Conservation (phyloP, 352 stramenopile genomes). For the Globisporangium alternatum region DNA sequence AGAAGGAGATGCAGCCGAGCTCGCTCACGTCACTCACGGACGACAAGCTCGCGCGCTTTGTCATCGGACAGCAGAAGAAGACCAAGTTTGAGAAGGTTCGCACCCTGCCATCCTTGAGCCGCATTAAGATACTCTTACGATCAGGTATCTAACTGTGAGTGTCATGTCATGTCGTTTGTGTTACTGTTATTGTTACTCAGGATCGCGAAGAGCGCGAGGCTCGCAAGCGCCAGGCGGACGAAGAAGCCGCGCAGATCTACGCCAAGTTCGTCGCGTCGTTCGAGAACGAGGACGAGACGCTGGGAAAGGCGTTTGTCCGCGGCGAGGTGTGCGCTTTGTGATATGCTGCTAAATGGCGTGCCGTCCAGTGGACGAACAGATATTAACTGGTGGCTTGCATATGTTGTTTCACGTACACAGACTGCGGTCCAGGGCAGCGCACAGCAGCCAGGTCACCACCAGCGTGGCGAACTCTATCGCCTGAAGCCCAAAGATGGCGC, state of each 20-base stretch:
- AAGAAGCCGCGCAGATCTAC: constrained; percentile 86
- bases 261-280: constrained; percentile 90
- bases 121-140: background rate
- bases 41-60: constrained; percentile 77
- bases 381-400: background rate
- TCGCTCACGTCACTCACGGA: constrained; percentile 66
- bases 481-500: constrained; percentile 23
- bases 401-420: constrained; percentile 1
- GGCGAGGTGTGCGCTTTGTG: constrained; percentile 13
- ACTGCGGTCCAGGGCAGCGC: constrained; percentile 5
- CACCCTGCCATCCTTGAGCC: too few relatives aligned
- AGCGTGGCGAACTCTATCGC: constrained; percentile 30
- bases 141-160: background rate
- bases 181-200: constrained; percentile 14
- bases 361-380: too few relatives aligned
- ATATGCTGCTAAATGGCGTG: background rate
- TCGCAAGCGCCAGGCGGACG: constrained; percentile 82
- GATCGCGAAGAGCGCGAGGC: constrained; percentile 77
- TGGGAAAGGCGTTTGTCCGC: constrained; percentile 69
- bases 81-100: constrained; percentile 84
- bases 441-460: background rate
- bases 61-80: constrained; percentile 79
- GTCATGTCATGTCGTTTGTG: background rate
- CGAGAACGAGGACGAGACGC: constrained; percentile 60
- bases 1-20: constrained; percentile 63